These are phyloP conservation scores for Xylona heveae DNA, from an alignment of 495 filamentous ascomycete genomes.

Conservation along the genomic window DNA sequence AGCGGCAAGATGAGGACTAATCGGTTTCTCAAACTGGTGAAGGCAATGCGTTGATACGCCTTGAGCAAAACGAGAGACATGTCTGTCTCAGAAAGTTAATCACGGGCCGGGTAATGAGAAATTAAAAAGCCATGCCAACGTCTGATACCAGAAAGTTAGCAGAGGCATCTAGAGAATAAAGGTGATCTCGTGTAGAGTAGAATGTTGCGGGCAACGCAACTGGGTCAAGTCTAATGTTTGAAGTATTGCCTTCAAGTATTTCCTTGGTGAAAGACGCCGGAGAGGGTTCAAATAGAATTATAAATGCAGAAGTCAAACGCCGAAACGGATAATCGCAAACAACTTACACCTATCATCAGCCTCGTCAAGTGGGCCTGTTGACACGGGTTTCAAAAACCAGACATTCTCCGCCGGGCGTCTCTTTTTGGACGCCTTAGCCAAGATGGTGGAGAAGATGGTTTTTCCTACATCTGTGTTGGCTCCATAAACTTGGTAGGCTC, in stretches of 20 bases:
- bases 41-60: conserved; percentile 35
- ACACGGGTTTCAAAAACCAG: conserved; percentile 54
- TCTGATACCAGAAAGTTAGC: too few species aligned
- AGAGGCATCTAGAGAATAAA: too few species aligned
- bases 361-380: conserved; percentile 42
- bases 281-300: too few species aligned
- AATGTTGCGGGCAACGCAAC: too few species aligned
- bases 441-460: conserved; percentile 48
- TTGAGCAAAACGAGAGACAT: conserved; percentile 31
- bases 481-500: conserved; percentile 49
- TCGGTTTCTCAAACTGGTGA: conserved; percentile 45
- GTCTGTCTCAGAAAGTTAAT: conserved; percentile 18
- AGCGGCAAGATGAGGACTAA: conserved; percentile 57
- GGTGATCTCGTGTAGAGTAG: too few species aligned
- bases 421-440: conserved; percentile 34
- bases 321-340: too few species aligned
- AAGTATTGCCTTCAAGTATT: too few species aligned
- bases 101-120: too few species aligned
- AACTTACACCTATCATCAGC: conserved; percentile 47
- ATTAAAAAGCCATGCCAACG: too few species aligned
- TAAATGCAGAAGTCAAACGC: too few species aligned
- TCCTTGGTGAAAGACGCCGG: too few species aligned
- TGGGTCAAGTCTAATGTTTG: too few species aligned
- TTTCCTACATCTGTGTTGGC: conserved; percentile 70
- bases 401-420: conserved; percentile 22